Percentiles rank a stretch among this genome's conserved stretches.
phyloP scores from a whole-genome alignment of 129 eudicot genomes.

The Flaveria trinervia region DNA sequence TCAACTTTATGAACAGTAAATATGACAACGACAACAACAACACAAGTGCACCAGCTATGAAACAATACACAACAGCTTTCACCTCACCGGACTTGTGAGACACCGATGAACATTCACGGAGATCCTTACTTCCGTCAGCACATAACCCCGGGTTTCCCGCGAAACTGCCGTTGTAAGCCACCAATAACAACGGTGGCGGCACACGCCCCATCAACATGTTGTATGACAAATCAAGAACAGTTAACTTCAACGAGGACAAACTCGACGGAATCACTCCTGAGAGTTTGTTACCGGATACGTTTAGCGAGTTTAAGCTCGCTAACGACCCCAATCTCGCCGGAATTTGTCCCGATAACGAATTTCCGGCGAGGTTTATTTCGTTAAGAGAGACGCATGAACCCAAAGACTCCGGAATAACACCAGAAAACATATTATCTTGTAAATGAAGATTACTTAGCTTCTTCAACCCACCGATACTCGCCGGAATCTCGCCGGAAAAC shows the following conservation, averaged over 20 bases:
- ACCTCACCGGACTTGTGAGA: slow-evolving; percentile 34
- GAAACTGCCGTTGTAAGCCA: slow-evolving; percentile 47
- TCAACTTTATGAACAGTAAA: slow-evolving; percentile 34
- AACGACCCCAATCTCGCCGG: slow-evolving; percentile 52
- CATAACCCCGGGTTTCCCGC: slow-evolving; percentile 65
- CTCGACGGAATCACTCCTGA: slow-evolving; percentile 56
- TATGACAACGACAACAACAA: slow-evolving; percentile 36
- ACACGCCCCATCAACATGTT: slow-evolving; percentile 53
- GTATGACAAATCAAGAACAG: slow-evolving; percentile 61
- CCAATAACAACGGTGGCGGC: slow-evolving; percentile 44
- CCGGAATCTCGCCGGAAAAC: slow-evolving; percentile 56
- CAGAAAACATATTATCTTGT: slow-evolving; percentile 51
- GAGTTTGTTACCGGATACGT: slow-evolving; percentile 54
- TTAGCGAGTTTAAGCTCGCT: slow-evolving; percentile 53
- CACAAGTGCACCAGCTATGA: slow-evolving; percentile 44
- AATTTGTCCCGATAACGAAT: slow-evolving; percentile 50
- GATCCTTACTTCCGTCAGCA: slow-evolving; percentile 40
- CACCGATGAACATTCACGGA: slow-evolving; percentile 45
- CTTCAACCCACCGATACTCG: slow-evolving; percentile 47
- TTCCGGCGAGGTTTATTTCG: slow-evolving; percentile 49
- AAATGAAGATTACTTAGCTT: slow-evolving; percentile 46
- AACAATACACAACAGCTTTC: slow-evolving; percentile 39
- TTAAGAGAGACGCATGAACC: slow-evolving; percentile 56
- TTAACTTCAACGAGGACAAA: slow-evolving; percentile 43
- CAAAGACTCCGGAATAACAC: slow-evolving; percentile 58